Evolutionary conservation across 2,329 filamentous ascomycete genomes (phyloP).

Genomic region (Calycina marina): DNA sequence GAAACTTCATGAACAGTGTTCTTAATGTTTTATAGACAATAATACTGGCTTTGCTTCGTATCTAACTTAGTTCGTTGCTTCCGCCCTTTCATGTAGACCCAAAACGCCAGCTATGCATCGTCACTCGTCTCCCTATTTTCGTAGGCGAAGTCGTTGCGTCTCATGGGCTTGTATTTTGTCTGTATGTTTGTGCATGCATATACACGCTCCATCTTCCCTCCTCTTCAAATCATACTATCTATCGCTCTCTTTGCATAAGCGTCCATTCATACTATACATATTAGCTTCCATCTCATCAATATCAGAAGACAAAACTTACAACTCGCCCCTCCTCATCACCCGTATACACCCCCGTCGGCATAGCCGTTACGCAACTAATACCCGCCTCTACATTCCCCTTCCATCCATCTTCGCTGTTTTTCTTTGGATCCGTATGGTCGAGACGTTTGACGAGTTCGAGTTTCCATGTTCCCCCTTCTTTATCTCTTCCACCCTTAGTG

Average conservation of each 20-base stretch:
- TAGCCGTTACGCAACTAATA: conserved; percentile 75
- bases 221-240: no score
- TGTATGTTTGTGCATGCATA: no score
- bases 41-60: no score
- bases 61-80: no score
- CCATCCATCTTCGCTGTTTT: conserved; percentile 35
- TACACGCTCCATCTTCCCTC: no score
- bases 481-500: conserved; percentile 26
- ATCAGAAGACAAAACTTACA: conserved; percentile 33
- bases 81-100: no score
- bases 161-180: no score
- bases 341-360: conserved; percentile 75
- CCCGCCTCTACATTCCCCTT: conserved; percentile 41
- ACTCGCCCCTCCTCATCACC: conserved; percentile 89
- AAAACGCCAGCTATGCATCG: no score
- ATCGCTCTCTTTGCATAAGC: conserved; percentile 35
- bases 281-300: background rate
- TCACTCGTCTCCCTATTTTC: no score
- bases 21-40: no score
- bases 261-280: conserved; percentile 21
- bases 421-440: conserved; percentile 60
- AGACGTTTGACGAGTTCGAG: conserved; percentile 68
- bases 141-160: no score
- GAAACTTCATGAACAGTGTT: no score
- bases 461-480: conserved; percentile 45